A percentile compares a stretch with the other conserved stretches of the same genome.
Conservation (phyloP, 805 yeast genomes). For the Cyberlindnera americana region DNA sequence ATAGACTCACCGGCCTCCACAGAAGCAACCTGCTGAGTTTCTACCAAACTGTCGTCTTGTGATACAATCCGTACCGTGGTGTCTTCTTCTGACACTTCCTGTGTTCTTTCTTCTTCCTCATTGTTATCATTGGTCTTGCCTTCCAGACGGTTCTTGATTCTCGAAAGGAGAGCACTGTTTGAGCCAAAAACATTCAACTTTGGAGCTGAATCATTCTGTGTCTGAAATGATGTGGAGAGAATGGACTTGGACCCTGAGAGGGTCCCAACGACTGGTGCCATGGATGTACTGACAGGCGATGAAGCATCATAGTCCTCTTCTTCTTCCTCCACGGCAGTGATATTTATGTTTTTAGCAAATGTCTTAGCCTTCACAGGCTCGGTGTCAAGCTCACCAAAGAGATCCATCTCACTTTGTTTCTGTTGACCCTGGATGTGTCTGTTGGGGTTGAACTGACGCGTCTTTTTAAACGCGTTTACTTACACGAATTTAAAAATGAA, state of each 20-base stretch:
- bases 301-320: not conserved
- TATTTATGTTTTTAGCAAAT: conserved; percentile 20
- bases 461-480: not conserved
- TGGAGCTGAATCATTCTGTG: not conserved
- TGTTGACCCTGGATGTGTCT: not conserved
- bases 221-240: too few species aligned
- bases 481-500: not conserved
- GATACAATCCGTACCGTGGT: not conserved
- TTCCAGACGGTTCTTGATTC: conserved; percentile 19
- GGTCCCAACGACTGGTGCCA: not conserved
- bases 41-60: not conserved
- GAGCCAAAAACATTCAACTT: conserved; percentile 6
- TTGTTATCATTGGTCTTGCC: conserved; percentile 12
- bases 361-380: conserved; percentile 18
- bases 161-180: conserved; percentile 10
- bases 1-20: too few species aligned
- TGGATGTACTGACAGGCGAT: not conserved
- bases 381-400: conserved; percentile 15
- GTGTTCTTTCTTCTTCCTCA: not conserved
- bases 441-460: not conserved
- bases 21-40: not conserved
- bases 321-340: conserved; percentile 6
- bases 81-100: not conserved
- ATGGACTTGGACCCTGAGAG: not conserved
- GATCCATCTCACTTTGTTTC: not conserved